Evolutionary conservation across 768 basidiomycete genomes (phyloP), one percentile per base, ranked within the genome.

Genomic region (Astraeus odoratus): DNA sequence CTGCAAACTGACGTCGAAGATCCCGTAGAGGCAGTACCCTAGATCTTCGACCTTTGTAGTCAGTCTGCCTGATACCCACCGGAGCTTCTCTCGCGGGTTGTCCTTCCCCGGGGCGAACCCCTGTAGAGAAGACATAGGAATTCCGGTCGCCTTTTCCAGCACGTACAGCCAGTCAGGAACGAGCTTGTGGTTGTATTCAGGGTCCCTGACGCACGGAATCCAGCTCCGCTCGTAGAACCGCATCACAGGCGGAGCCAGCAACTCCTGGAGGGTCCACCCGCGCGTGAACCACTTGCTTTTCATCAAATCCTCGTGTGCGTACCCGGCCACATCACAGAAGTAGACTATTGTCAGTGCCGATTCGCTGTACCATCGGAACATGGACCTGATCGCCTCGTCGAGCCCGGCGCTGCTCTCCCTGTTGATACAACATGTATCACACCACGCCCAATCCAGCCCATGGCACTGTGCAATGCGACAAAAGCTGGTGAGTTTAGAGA

Each of bases 341-440:
- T 51, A 48, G 19, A 39, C 43, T 20, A 51, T 51, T 22, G 43
- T 47, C 24, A 51, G 38, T 20, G 36, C 34, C 18, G 50, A 37
- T n/a, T 48, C 26, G 25, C 43, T 19, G 40, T 48, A 45, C 50
- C 50, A 51, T 22, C 38, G 25, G 36, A 48, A 51, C 47, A 48
- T 45, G 16, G 43, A 48, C 16, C 36, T 44, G 20, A 42, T 38
- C 13, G 50, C 37, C 23, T 44, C 39, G 15, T 48, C 44, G 4
- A 57, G 41, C 33, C 55, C 51, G 3, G 54, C 44, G 27, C 50
- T 56, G 35, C 52, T 51, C 5, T 42, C 25, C 23, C 46, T 56
- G 43, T 56, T 46, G 42, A 51, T 51, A 22, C 55, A 54, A 23
- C 40, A 43, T 1, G 43, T 52, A 20, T 52, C 37, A 13, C 42